Evolutionary conservation across 2,329 filamentous ascomycete species (phyloP).

Genomic region (Cladorrhinum sp.): DNA sequence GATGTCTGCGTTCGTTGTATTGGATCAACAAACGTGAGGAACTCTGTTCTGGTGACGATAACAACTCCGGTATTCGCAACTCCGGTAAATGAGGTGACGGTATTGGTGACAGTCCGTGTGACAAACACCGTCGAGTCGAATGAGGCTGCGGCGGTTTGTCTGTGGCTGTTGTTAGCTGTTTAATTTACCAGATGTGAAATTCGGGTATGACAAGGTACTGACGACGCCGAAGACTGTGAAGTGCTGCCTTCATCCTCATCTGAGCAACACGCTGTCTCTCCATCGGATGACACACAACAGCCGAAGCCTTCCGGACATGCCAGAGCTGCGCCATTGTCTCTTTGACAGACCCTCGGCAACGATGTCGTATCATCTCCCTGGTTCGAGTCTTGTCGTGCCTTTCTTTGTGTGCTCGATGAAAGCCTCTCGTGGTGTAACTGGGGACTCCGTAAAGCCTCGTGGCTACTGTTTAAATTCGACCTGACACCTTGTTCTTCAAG

Average conservation of each 20-base stretch:
- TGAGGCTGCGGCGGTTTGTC: not conserved
- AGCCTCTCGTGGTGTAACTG: not conserved
- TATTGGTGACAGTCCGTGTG: slow-evolving; percentile 24
- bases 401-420: not conserved
- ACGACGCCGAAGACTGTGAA: slow-evolving; percentile 2
- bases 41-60: slow-evolving; percentile 23
- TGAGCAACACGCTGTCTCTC: slow-evolving; percentile 13
- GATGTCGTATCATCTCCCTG: not conserved
- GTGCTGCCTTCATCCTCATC: slow-evolving; percentile 12
- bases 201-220: not conserved
- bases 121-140: slow-evolving; percentile 16
- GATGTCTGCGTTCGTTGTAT: slow-evolving; percentile 25
- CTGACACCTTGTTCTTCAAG: not conserved
- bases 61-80: slow-evolving; percentile 18
- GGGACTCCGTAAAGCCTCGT: no score
- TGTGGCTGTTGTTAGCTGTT: not conserved
- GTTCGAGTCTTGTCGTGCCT: not conserved
- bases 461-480: no score
- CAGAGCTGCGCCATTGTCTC: slow-evolving; percentile 9
- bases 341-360: slow-evolving; percentile 1
- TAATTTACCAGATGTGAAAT: not conserved
- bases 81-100: slow-evolving; percentile 18
- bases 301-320: slow-evolving; percentile 11
- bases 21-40: slow-evolving; percentile 30
- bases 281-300: slow-evolving; percentile 12